Base-by-base conservation (phyloP, 495 filamentous ascomycete species). In the Astrothelium subdiscretum region DNA sequence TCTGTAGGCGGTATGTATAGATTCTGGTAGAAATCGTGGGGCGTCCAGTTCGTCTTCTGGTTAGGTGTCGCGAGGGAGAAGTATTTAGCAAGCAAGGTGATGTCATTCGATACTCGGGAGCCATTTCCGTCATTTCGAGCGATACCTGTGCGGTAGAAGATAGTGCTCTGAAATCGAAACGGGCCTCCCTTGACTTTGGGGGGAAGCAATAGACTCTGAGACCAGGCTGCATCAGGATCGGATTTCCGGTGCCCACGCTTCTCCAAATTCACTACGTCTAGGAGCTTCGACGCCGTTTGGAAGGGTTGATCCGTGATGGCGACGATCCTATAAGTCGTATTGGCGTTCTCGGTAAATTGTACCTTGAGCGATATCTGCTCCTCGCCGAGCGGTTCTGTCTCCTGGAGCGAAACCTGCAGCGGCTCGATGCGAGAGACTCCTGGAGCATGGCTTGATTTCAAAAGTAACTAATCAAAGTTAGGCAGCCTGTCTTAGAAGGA, bases 1-100 rank as follows among this genome's bases (percentile, higher is more conserved):
- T 73, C 75, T 35, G 73, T 71, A 3, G 65, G 59, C 5, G 86
- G 85, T 31, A 86, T 79, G 70, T 87, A 78, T 18, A 86, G 83
- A 66, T 77, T 82, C 22, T 82, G 76, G 65, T 88, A 89, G 70
- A 89, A 89, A 61, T 87, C 83, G 13, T 69, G 68, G 11, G 70
- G 69, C 13, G 69, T 61, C 74, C 73, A 74, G 13, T 61, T 58
- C 31, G 26, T 31, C 11, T 8, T 27, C 5, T 54, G 48, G 20
- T 15, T 20, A 5, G 48, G 22, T 8, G 8, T 42, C 0, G 68
- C 61, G 26, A 67, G 22, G 1, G 26, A 10, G 10, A 54, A 60
- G 32, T 68, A 68, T 26, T 38, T 60, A 1, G 54, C 10, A 18
- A 70, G 64, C 20, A 70, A 32, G 0, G 44, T 22, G 24, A 67